Evolutionary conservation across 805 yeast species (phyloP), one percentile per base, ranked within the genome.

Genomic region (Starmerella ratchasimensis): DNA sequence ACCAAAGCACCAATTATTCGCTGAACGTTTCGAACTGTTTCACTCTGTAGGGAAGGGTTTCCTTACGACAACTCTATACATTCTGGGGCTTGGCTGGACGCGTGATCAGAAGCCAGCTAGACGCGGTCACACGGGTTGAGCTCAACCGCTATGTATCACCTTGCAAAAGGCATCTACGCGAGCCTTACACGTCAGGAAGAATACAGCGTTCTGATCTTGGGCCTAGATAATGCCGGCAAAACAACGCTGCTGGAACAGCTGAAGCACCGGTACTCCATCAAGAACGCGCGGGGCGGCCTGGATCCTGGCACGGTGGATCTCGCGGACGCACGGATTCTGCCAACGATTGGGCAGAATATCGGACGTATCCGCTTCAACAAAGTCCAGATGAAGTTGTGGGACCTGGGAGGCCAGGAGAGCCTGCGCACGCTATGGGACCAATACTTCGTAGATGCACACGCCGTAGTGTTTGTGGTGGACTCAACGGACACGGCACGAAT

Each of bases 191-290:
- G 67, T 41, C 67, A 65, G 46, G 80, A 75, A 50, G 82, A 78
- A 57, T 80, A 80, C 53, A 73, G 84, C 1, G 70, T 80, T 3
- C 66, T 88, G 33, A 80, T 88, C 26, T 64, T 88, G 17, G 98
- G 98, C 15, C 68, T 88, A 21, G 96, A 88, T 58, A 86, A 88
- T 62, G 94, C 97, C 0, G 98, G 98, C 1, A 88, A 88, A 56
- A 90, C 97, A 11, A 80, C 88, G 0, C 68, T 78, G 41, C 55
- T 78, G 18, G 90, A 79, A 54, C 69, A 74, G 45, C 59, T 77
- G 26, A 80, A 80, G 52, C 64, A 67, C 31, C 56, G 66, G 32
- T 76, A 69, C 50, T 61, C 65, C 22, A 58, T 66, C 34, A 63
- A 60, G 31, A 64, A 69, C 22, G 32, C 28, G 16, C 22, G 20